These are phyloP conservation scores for Austroboletus eburneus DNA, from an alignment of 768 basidiomycete species.

Conservation along the genomic window DNA sequence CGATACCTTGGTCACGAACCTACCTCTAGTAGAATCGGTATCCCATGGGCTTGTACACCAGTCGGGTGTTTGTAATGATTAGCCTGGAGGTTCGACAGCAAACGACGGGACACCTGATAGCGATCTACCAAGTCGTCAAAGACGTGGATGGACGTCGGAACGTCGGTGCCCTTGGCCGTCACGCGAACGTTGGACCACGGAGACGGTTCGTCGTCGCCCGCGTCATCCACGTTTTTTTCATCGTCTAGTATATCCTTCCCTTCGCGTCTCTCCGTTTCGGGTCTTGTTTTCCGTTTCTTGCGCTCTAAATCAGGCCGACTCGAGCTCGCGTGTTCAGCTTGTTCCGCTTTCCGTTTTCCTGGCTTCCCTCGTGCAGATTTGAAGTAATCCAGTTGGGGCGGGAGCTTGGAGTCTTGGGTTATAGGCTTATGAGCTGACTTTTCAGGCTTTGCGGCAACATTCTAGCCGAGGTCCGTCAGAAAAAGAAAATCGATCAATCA, in stretches of 20 bases:
- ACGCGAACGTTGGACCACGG: slow-evolving; percentile 56
- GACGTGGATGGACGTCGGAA: slow-evolving; percentile 54
- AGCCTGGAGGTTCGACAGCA: slow-evolving; percentile 60
- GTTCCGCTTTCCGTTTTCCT: slow-evolving; percentile 47
- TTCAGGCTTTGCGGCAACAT: slow-evolving; percentile 19
- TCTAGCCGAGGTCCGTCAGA: slow-evolving; percentile 18
- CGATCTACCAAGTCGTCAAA: slow-evolving; percentile 59
- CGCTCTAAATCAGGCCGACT: slow-evolving; percentile 10
- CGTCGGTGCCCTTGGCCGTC: slow-evolving; percentile 64
- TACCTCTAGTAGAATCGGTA: slow-evolving; percentile 79
- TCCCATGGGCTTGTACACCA: slow-evolving; percentile 74
- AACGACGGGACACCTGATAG: slow-evolving; percentile 53
- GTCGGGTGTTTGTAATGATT: slow-evolving; percentile 68
- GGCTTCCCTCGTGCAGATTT: slow-evolving; percentile 65
- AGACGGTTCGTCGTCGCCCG: slow-evolving; percentile 16
- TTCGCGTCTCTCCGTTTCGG: slow-evolving; percentile 19
- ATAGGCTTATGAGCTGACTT: slow-evolving; percentile 20
- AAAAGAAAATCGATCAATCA: background rate
- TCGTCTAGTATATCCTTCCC: slow-evolving; percentile 21
- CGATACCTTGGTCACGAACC: slow-evolving; percentile 17
- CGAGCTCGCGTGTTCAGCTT: slow-evolving; percentile 13
- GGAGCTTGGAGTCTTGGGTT: slow-evolving; percentile 50
- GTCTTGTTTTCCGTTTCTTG: slow-evolving; percentile 30
- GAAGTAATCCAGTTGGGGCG: slow-evolving; percentile 86
- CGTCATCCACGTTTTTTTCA: slow-evolving; percentile 20